These are phyloP conservation scores for Botryosphaeria agaves DNA, from an alignment of 2,329 filamentous ascomycete species.

Conservation along the genomic window DNA sequence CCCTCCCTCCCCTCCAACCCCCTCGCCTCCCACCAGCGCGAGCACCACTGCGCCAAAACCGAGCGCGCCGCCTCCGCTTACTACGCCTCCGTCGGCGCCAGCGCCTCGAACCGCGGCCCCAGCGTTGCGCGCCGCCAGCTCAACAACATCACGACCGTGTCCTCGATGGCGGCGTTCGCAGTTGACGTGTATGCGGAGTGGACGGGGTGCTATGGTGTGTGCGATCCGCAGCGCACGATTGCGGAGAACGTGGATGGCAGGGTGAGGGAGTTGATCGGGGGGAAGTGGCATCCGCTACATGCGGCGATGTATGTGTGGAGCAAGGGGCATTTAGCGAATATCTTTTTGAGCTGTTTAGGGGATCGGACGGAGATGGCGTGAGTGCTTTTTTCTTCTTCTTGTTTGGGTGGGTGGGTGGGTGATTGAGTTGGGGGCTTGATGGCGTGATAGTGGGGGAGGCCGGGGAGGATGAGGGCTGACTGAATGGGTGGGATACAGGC, in stretches of 20 bases:
- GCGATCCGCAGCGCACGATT: slow-evolving; percentile 16
- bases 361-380: slow-evolving; percentile 29
- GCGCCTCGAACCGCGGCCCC: slow-evolving; percentile 10
- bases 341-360: slow-evolving; percentile 24
- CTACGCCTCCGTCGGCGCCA: slow-evolving; percentile 12
- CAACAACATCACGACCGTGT: slow-evolving; percentile 20
- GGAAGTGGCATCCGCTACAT: slow-evolving; percentile 24
- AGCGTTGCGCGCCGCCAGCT: slow-evolving; percentile 17
- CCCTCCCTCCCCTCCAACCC: slow-evolving; percentile 13
- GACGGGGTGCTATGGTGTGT: slow-evolving; percentile 12
- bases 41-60: slow-evolving; percentile 6
- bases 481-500: no score
- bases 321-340: slow-evolving; percentile 19
- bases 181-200: slow-evolving; percentile 18
- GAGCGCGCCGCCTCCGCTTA: slow-evolving; percentile 10
- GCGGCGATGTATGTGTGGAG: slow-evolving; percentile 20
- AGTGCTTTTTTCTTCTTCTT: no score
- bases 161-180: slow-evolving; percentile 17
- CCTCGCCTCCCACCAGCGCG: slow-evolving; percentile 9
- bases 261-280: slow-evolving; percentile 11
- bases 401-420: no score
- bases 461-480: no score
- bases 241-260: slow-evolving; percentile 15
- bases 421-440: no score
- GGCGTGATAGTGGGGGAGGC: no score